Evolutionary conservation across 2,329 filamentous ascomycete species (phyloP), one percentile per base, ranked within the genome.

Genomic region (Fusarium foetens): DNA sequence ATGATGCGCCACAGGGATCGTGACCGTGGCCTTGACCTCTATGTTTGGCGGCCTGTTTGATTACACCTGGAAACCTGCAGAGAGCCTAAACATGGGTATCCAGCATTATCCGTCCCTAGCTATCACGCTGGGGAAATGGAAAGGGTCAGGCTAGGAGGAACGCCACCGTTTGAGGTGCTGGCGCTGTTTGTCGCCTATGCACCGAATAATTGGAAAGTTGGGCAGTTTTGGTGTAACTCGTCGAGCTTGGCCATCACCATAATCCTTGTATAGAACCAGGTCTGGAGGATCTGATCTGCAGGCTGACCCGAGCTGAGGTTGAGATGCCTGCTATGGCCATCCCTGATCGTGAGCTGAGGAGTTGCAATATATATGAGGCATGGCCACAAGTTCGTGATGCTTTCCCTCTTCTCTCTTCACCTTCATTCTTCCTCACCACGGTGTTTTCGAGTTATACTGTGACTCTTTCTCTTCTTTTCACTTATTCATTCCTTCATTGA

Each of bases 101-200:
- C 51, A 52, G 46, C 19, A 53, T 39, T 45, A 31, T 51, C 61
- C 54, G 41, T 48, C 36, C 23, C 45, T 5, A 41, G 33, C 49
- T 52, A 31, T 35, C 36, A 25, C 17, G 42, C 45, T 57, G 58
- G 46, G 58, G 54, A 69, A 60, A 42, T 65, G 55, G 42, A 53
- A 68, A 68, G 67, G 69, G 60, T 61, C 53, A 31, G 41, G 46
- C 59, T 27, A 73, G 69, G 68, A 58, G 66, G 23, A 27, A 68
- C 72, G 72, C 72, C 72, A 75, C 72, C 53, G 72, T 75, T 71
- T 73, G 70, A 75, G 69, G 59, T 68, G 54, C 51, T 48, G 58
- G 65, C n/a, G 43, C 52, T 59, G 55, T 61, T 61, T 68, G 70
- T 65, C 57, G 53, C 58, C 55, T 66, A 25, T 43, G 57, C 49